Base-by-base conservation (phyloP, 768 basidiomycete genomes). In the Hypholoma fasciculare region DNA sequence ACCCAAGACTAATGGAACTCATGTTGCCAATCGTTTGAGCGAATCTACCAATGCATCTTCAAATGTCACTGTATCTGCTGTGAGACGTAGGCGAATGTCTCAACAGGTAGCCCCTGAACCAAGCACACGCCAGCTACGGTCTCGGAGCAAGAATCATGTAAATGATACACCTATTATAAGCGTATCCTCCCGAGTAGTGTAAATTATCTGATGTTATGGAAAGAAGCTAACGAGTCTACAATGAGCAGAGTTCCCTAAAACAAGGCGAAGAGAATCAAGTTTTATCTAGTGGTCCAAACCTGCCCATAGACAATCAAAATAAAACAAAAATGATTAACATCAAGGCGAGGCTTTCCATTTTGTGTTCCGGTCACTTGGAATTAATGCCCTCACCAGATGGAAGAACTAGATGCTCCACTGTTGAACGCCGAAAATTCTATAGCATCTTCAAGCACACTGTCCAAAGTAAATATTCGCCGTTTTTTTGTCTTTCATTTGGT, bases 121-220 rank as follows among this genome's bases (percentile, higher is more conserved):
- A 26, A 77, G 74, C 58, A 76, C 75, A 7, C 73, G 80, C 23
- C 76, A 79, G 60, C 62, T 82, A 42, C 76, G 82, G 37, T 81
- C 82, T n/a, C 66, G 65, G 53, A 74, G 78, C 59, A 74, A 72
- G 60, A 82, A 78, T 59, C 72, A 71, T 19, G 69, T 71, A 17
- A 61, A 65, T 43, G 78, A 77, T 38, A 72, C 74, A 34, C 72
- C 75, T 1, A 59, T 74, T 27, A 73, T 74, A 52, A 76, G 74
- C 52, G 64, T 76, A 27, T 74, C 79, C 47, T 76, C 75, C 38
- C 74, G 71, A 63, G 79, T 82, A 63, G 62, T 60, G 39, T 27
- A 23, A 57, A 30, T 49, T 39, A 43, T 20, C 26, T 23, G 19
- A 20, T 43, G 12, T 17, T 16, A 1, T 26, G 8, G 23, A 49